Evolutionary conservation across 1,284 basidiomycete genomes (phyloP).

Genomic region (Pseudomicrostroma phylloplanum): DNA sequence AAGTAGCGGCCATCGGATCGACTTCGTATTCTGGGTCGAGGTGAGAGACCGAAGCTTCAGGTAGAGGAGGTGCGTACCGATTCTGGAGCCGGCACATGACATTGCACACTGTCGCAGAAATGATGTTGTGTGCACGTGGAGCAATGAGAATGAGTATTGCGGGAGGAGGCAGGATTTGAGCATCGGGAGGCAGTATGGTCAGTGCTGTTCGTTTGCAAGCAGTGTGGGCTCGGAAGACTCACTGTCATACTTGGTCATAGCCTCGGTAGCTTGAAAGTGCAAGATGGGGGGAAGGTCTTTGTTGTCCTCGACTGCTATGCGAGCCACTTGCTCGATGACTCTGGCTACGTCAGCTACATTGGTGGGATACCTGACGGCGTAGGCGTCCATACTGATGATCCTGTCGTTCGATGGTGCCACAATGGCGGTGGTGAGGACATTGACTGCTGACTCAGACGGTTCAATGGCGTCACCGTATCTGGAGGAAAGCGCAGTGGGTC

Average conservation of each 20-base stretch:
- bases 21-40: slow-evolving; percentile 43
- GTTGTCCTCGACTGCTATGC: neutral
- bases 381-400: slow-evolving; percentile 36
- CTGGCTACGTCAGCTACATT: slow-evolving; percentile 54
- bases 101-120: slow-evolving; percentile 31
- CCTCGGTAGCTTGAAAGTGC: slow-evolving; percentile 54
- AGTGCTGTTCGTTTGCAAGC: too few relatives aligned
- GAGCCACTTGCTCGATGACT: slow-evolving; percentile 39
- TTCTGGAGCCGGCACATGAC: slow-evolving; percentile 29
- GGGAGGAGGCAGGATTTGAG: too few relatives aligned
- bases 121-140: too few relatives aligned
- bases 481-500: neutral
- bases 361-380: slow-evolving; percentile 56
- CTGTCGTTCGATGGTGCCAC: slow-evolving; percentile 16
- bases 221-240: too few relatives aligned
- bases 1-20: slow-evolving; percentile 39
- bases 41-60: slow-evolving; percentile 26
- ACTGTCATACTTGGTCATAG: slow-evolving; percentile 55
- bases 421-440: slow-evolving; percentile 37
- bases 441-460: slow-evolving; percentile 43
- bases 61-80: slow-evolving; percentile 4
- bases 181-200: too few relatives aligned
- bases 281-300: slow-evolving; percentile 38
- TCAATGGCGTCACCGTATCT: neutral
- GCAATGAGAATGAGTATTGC: too few relatives aligned